A percentile compares a stretch with the other conserved stretches of the same genome.
phyloP scores from a whole-genome alignment of 1,284 basidiomycete species.

The Sporisorium scitamineum region DNA sequence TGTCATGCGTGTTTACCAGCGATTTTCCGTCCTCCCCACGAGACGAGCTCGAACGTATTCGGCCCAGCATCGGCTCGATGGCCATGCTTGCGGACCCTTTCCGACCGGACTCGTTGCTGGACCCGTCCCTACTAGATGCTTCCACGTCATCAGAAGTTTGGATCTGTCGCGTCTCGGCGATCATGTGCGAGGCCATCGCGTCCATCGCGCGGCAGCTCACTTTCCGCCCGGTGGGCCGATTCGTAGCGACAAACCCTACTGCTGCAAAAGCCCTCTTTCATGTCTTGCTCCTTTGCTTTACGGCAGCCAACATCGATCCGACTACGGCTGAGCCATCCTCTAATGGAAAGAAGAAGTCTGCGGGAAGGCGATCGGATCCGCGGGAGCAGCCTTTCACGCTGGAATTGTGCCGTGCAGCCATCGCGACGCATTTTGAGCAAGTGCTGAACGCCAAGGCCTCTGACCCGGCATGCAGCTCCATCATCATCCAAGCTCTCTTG shows the following conservation, averaged over 20 bases:
- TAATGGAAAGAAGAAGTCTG: background rate
- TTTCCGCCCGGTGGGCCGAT: constrained; percentile 77
- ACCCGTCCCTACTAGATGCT: constrained; percentile 9
- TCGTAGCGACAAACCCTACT: constrained; percentile 74
- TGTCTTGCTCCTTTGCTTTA: constrained; percentile 76
- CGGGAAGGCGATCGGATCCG: constrained; percentile 8
- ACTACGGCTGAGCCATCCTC: constrained; percentile 58
- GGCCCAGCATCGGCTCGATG: constrained; percentile 18
- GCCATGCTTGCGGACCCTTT: background rate
- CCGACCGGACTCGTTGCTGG: constrained; percentile 1
- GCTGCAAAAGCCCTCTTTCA: constrained; percentile 81
- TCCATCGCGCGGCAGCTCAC: constrained; percentile 71
- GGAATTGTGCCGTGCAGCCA: constrained; percentile 11
- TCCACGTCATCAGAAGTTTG: constrained; percentile 75
- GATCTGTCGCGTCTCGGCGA: constrained; percentile 76
- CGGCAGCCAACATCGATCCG: constrained; percentile 8
- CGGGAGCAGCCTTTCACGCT: background rate
- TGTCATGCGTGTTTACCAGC: constrained; percentile 2
- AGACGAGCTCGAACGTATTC: constrained; percentile 30
- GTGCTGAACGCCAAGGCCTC: constrained; percentile 73
- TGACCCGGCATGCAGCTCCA: constrained; percentile 73
- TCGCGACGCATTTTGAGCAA: constrained; percentile 63
- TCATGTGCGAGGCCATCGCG: constrained; percentile 77
- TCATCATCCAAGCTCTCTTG: constrained; percentile 82
- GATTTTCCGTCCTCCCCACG: constrained; percentile 4